phyloP scores from a whole-genome alignment of 106 monocot genomes.

The Iris macrosiphon region DNA sequence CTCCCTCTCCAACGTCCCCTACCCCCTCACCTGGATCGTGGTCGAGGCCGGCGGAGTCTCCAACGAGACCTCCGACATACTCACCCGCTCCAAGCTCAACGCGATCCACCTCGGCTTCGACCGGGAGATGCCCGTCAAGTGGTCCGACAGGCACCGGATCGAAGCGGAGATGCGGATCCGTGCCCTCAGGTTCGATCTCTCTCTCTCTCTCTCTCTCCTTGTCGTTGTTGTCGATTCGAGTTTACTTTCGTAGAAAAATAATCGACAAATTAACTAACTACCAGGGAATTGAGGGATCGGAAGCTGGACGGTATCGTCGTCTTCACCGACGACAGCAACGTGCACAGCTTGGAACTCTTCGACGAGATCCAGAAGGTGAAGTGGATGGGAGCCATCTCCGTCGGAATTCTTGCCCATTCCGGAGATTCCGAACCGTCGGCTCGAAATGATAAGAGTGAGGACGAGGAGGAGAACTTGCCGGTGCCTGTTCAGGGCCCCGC shows the following conservation, averaged over 20 bases:
- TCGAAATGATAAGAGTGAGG: slow-evolving; percentile 8
- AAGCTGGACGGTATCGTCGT: slow-evolving; percentile 62
- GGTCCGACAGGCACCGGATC: slow-evolving; percentile 48
- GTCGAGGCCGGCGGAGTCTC: slow-evolving; percentile 74
- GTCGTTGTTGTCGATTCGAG: too few species aligned
- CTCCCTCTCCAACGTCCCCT: slow-evolving; percentile 53
- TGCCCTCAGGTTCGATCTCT: slow-evolving; percentile 50
- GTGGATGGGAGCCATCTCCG: slow-evolving; percentile 51
- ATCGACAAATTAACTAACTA: too few species aligned
- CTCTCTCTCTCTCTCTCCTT: too few species aligned
- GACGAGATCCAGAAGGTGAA: slow-evolving; percentile 78
- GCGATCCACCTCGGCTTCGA: slow-evolving; percentile 50
- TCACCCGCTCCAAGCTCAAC: slow-evolving; percentile 24
- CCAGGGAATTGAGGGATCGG: slow-evolving; percentile 45
- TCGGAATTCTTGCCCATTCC: slow-evolving; percentile 63
- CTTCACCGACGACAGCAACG: slow-evolving; percentile 71
- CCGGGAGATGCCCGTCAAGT: slow-evolving; percentile 42
- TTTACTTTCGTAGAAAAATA: too few species aligned
- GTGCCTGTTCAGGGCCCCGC: slow-evolving; percentile 63
- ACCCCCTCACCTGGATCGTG: slow-evolving; percentile 70
- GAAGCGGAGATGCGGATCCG: slow-evolving; percentile 70
- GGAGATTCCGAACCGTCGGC: slow-evolving; percentile 11
- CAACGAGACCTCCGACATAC: slow-evolving; percentile 40
- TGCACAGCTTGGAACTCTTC: slow-evolving; percentile 74
- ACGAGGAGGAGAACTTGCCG: slow-evolving; percentile 22